Base-by-base conservation (phyloP, 2,329 filamentous ascomycete species). In the Phialemoniopsis sp. region DNA sequence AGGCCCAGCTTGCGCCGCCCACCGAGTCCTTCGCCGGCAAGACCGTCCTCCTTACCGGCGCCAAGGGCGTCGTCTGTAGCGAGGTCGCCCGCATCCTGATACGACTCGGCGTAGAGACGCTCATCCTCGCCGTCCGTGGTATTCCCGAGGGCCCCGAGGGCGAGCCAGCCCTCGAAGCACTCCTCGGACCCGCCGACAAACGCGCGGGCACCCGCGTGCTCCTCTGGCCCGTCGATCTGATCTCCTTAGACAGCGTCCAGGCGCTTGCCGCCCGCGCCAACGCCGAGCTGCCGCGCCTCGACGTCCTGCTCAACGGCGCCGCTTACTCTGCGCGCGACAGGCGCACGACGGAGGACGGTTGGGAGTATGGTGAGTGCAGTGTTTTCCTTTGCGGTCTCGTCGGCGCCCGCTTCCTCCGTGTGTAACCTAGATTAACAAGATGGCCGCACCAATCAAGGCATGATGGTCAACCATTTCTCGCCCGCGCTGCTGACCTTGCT, bases 121-220 rank as follows among this genome's bases (percentile, higher is more conserved):
- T 73, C 3, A 59, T 72, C 16, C 50, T 73, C 17, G 68, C 53
- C 4, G 64, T 68, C 2, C 58, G 68, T 5, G 55, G 57, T 18
- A 17, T 49, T 1, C 18, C 44, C 2, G 60, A 57, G 32, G 58
- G 58, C 1, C 21, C 21, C 21, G 21, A 26, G 10, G 21, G 21
- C 6, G 21, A 26, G 21, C 21, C 21, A 10, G 21, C 21, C 6
- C 21, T 26, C 6, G 21, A 26, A 10, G 21, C 21, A 10, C 21
- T 26, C 10, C 21, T 26, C 10, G 21, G 21, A 26, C 21, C 21
- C 21, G 6, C 21, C 21, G 21, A 6, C 21, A 10, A 26, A 6
- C 21, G 21, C 6, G 6, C 21, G 6, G 21, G 21, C 21, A 26
- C 21, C 6, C 21, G 21, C 10, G 21, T 26, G 6, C 21, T 26